Base-by-base conservation (phyloP, 371 early-diverging fungal species). In the Blakeslea trispora region DNA sequence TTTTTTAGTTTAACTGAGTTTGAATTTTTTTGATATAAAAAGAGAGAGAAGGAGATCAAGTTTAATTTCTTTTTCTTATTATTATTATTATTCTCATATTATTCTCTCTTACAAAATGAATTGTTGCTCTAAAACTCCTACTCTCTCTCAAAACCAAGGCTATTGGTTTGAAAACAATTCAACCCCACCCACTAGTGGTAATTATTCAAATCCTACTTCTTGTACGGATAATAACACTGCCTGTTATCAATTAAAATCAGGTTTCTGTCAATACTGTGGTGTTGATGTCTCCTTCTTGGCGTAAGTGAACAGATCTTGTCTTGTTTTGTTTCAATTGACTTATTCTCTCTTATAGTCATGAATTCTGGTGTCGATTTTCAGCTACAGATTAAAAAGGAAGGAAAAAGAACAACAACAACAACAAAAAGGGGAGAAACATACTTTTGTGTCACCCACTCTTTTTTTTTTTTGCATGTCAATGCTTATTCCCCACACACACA, bases 251-350 rank as follows among this genome's bases (percentile, higher is more conserved):
- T 32, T 45, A 21, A 45, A 45, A 19, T 40, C 46, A 7, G 28
- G 18, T n/a, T 58, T 58, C 22, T 58, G 58, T 23, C 39, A 58
- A 51, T 58, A 28, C 28, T 58, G 58, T 45, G 58, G 58, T 19
- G 51, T 58, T 39, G 58, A 58, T 23, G 18, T 51, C 5, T 42
- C 51, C n/a, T n/a, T 58, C 1, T 58, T 58, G 23, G 35, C 41
- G 57, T 57, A 45, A 24, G 45, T 41, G 23, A 37, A 37, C 24
- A 3, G 45, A 0, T 45, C 15, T 39, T 40, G 19, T 35, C 28
- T n/a, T n/a, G n/a, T n/a, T n/a, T n/a, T n/a, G n/a, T n/a, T n/a
- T n/a, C n/a, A n/a, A n/a, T n/a, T n/a, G n/a, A n/a, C n/a, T n/a
- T n/a, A n/a, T n/a, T 7, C 28, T 28, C 28, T 28, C 7, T 28